Conservation (phyloP, 768 basidiomycete species). For the Agrocybe chaxingu region DNA sequence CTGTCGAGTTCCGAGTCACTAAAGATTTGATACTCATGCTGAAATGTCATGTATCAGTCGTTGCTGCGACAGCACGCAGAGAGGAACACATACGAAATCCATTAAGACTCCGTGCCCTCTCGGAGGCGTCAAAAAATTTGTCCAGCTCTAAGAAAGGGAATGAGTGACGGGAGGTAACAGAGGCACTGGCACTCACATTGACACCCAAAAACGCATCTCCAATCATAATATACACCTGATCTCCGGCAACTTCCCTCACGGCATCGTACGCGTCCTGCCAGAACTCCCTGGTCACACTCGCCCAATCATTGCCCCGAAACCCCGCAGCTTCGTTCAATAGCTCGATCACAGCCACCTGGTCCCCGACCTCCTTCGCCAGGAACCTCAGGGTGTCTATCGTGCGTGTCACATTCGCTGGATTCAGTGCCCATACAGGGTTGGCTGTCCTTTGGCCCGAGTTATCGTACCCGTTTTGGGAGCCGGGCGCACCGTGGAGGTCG, state of each 20-base stretch:
- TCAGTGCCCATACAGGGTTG: constrained; percentile 53
- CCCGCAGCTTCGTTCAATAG: constrained; percentile 70
- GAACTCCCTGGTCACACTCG: constrained; percentile 44
- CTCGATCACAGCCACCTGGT: constrained; percentile 61
- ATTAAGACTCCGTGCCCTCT: constrained; percentile 57
- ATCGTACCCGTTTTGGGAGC: constrained; percentile 66
- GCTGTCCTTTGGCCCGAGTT: constrained; percentile 67
- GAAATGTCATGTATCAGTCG: background rate
- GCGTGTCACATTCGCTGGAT: constrained; percentile 43
- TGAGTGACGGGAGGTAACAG: constrained; percentile 1
- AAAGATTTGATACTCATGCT: constrained; percentile 79
- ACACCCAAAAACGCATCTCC: constrained; percentile 70
- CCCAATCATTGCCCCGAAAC: constrained; percentile 41
- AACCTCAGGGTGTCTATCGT: constrained; percentile 59
- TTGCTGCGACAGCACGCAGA: background rate
- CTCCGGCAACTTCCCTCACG: constrained; percentile 48
- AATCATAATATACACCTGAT: constrained; percentile 60
- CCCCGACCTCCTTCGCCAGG: constrained; percentile 50
- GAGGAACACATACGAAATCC: constrained; percentile 48
- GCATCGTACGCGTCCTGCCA: constrained; percentile 59
- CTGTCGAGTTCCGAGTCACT: constrained; percentile 51
- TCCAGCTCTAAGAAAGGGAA: constrained; percentile 45
- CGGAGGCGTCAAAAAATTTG: constrained; percentile 52
- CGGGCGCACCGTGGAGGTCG: constrained; percentile 75
- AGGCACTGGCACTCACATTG: constrained; percentile 26